phyloP scores from a whole-genome alignment of 345 rosid species.

The Camelina hispida region DNA sequence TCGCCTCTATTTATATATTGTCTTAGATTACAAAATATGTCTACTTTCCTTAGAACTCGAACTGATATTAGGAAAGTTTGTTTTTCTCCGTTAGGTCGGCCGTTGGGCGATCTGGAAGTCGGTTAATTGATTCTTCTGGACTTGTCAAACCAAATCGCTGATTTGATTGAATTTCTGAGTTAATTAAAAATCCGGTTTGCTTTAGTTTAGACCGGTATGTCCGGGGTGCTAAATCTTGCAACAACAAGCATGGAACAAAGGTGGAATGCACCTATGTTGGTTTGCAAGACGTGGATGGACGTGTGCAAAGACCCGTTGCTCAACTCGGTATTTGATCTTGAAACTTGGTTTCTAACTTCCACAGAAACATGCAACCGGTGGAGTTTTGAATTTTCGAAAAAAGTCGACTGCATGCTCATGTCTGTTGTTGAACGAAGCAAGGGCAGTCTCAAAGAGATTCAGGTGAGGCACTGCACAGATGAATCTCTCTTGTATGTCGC shows the following conservation, averaged over 20 bases:
- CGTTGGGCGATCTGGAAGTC: too few relatives aligned
- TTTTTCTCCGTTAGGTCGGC: too few relatives aligned
- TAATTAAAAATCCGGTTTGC: too few relatives aligned
- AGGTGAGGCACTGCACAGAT: slow-evolving; percentile 74
- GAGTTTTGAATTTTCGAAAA: slow-evolving; percentile 59
- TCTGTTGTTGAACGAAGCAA: slow-evolving; percentile 58
- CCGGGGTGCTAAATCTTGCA: too few relatives aligned
- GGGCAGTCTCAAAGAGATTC: slow-evolving; percentile 53
- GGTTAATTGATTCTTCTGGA: too few relatives aligned
- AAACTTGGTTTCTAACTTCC: slow-evolving; percentile 50
- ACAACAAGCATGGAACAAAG: slow-evolving; percentile 44
- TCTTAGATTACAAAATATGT: too few relatives aligned
- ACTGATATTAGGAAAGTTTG: too few relatives aligned
- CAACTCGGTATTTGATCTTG: slow-evolving; percentile 62
- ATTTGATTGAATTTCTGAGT: too few relatives aligned
- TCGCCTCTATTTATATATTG: too few relatives aligned
- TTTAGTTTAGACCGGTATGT: too few relatives aligned
- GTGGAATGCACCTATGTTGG: slow-evolving; percentile 74
- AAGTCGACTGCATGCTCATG: slow-evolving; percentile 60
- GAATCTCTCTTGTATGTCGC: slow-evolving; percentile 56
- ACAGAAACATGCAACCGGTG: slow-evolving; percentile 55
- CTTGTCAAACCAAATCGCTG: too few relatives aligned
- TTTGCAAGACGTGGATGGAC: slow-evolving; percentile 68
- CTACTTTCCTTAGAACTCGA: too few relatives aligned
- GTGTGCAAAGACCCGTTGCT: slow-evolving; percentile 69